phyloP scores from a whole-genome alignment of 2,329 filamentous ascomycete species.

The Calonectria fujianensis region DNA sequence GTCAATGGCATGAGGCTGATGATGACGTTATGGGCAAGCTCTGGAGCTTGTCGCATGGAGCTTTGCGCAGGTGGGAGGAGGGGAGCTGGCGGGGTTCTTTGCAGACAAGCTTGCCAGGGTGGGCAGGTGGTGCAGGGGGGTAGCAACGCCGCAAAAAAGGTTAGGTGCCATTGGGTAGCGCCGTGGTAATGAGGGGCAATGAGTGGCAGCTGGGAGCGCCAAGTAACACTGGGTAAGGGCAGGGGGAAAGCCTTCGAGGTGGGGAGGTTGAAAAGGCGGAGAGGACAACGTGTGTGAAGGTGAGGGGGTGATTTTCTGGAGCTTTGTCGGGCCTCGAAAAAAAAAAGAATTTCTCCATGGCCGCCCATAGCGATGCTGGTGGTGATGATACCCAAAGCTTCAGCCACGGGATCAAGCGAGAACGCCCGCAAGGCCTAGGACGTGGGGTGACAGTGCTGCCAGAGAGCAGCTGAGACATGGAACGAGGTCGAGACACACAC shows the following conservation, averaged over 20 bases:
- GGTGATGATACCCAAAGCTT: slow-evolving; percentile 11
- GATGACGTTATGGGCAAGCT: slow-evolving; percentile 49
- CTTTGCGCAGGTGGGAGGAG: slow-evolving; percentile 28
- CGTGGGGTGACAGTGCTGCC: slow-evolving; percentile 13
- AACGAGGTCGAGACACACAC: slow-evolving; percentile 12
- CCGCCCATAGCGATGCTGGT: slow-evolving; percentile 15
- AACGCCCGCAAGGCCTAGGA: neutral
- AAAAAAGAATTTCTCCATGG: slow-evolving; percentile 8
- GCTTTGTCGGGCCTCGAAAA: slow-evolving; percentile 25
- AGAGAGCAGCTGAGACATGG: slow-evolving; percentile 23
- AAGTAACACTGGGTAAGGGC: slow-evolving; percentile 42
- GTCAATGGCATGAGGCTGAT: slow-evolving; percentile 26
- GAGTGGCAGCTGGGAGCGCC: slow-evolving; percentile 46
- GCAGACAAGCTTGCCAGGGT: slow-evolving; percentile 45
- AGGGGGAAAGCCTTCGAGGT: slow-evolving; percentile 27
- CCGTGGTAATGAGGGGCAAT: slow-evolving; percentile 47
- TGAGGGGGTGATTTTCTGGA: slow-evolving; percentile 30
- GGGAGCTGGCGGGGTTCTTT: slow-evolving; percentile 44
- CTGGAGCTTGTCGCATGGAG: slow-evolving; percentile 38
- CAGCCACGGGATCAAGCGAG: neutral
- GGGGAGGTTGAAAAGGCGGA: slow-evolving; percentile 39
- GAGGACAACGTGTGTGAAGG: slow-evolving; percentile 34
- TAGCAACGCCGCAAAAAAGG: slow-evolving; percentile 38
- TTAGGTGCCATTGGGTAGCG: slow-evolving; percentile 41
- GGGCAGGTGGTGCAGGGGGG: slow-evolving; percentile 42